phyloP scores from a whole-genome alignment of 23 red algal species.

The Cyanidioschyzon merolae region DNA sequence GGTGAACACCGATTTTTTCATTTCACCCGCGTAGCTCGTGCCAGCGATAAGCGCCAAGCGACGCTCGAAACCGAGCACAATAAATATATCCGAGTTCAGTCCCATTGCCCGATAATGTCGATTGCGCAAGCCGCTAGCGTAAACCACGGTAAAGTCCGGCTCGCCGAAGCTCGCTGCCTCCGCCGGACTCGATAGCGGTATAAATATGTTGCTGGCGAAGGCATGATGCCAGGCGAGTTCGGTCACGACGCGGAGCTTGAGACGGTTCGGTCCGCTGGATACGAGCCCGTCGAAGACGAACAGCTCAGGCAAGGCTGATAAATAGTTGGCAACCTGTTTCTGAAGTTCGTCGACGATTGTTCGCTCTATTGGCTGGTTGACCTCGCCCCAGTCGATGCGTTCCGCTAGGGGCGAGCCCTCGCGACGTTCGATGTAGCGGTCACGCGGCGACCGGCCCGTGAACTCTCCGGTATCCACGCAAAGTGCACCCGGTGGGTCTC shows the following conservation, averaged over 20 bases:
- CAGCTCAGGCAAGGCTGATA: background rate
- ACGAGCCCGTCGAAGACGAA: conserved; percentile 28
- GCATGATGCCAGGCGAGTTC: conserved; percentile 29
- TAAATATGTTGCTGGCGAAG: conserved; percentile 27
- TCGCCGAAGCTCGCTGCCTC: background rate
- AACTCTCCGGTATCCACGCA: conserved; percentile 26
- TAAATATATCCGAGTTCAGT: conserved; percentile 23
- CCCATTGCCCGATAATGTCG: conserved; percentile 3
- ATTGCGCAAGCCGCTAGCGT: conserved; percentile 16
- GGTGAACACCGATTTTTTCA: conserved; percentile 39
- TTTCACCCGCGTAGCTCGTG: conserved; percentile 42
- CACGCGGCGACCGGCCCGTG: conserved; percentile 30
- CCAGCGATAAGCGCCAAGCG: conserved; percentile 29
- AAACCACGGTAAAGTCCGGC: conserved; percentile 29
- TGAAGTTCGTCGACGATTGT: conserved; percentile 4
- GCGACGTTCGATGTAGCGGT: conserved; percentile 26
- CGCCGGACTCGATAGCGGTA: conserved; percentile 17
- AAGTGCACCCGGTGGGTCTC: conserved; percentile 15
- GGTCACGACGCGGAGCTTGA: conserved; percentile 22
- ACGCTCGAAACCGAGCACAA: conserved; percentile 16
- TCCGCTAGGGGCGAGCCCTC: background rate
- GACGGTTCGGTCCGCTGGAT: conserved; percentile 14
- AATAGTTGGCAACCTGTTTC: background rate
- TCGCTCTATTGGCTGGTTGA: conserved; percentile 24
- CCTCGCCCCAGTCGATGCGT: conserved; percentile 23